phyloP scores from a whole-genome alignment of 768 basidiomycete genomes.

The Clitopilus hobsonii region DNA sequence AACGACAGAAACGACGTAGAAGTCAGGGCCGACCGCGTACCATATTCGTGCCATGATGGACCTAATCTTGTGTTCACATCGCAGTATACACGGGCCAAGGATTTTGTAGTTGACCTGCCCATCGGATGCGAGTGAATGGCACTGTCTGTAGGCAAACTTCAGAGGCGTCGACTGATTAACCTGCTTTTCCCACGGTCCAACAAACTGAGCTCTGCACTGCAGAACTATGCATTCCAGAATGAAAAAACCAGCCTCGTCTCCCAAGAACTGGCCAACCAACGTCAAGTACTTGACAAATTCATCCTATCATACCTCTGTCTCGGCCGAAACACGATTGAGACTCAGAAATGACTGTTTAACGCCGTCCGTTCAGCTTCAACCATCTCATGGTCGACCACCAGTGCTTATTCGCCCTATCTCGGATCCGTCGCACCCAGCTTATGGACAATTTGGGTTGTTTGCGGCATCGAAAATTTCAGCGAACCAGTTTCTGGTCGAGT shows the following conservation, averaged over 20 bases:
- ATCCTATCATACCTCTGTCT: conserved; percentile 56
- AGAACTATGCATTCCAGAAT: neutral
- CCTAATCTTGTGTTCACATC: conserved; percentile 88
- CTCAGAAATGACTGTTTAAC: conserved; percentile 22
- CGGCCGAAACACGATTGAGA: conserved; percentile 32
- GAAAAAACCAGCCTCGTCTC: conserved; percentile 1
- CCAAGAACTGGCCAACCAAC: conserved; percentile 35
- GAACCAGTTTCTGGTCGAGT: conserved; percentile 69
- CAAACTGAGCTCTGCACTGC: neutral
- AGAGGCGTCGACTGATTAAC: conserved; percentile 16
- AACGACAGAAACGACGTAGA: conserved; percentile 12
- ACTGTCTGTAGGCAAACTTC: conserved; percentile 3
- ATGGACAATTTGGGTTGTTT: conserved; percentile 79
- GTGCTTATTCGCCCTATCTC: conserved; percentile 58
- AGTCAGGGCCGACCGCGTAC: conserved; percentile 35
- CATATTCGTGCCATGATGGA: conserved; percentile 94
- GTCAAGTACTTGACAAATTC: conserved; percentile 43
- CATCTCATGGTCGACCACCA: conserved; percentile 15
- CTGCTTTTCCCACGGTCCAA: conserved; percentile 21
- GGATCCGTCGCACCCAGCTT: conserved; percentile 62
- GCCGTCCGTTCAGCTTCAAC: neutral
- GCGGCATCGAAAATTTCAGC: conserved; percentile 66
- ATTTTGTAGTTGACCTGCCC: conserved; percentile 71
- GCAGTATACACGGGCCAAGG: conserved; percentile 81
- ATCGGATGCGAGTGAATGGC: conserved; percentile 30